Base-by-base conservation (phyloP, 1,139 yeast species). In the Diutina sp. region DNA sequence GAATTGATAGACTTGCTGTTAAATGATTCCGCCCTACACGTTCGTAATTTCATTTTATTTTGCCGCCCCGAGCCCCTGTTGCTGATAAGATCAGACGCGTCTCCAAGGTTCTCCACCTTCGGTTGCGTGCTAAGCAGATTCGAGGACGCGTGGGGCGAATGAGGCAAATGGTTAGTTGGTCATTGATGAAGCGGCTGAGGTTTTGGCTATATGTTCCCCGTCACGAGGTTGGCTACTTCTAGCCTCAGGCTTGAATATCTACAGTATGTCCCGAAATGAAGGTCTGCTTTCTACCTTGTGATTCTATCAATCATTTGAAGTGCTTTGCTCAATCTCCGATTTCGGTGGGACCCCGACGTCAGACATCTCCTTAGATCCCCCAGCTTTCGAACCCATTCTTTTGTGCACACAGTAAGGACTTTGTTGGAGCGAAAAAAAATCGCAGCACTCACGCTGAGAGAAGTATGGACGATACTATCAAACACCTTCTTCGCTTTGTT, bases 401-500 rank as follows among this genome's bases (percentile, higher is more conserved):
- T 21, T 21, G 25, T 21, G 25, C 25, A 3, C 25, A 21, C 25
- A 21, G 25, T 21, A 21, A 21, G 25, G 25, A 21, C 25, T n/a
- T n/a, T 35, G 41, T 35, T 35, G 41, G n/a, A 21, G 25, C 25
- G 25, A 21, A n/a, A 35, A 35, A 35, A 35, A 35, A 35, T n/a
- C 41, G 38, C 41, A 35, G 41, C 41, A 9, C n/a, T 11, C 14
- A 35, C 41, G 41, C 41, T 35, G 41, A 35, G 41, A 35, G 41
- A 35, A 35, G 25, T 18, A 55, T 55, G 56, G 56, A 55, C 46
- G 56, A 55, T 18, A 46, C 14, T 61, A 59, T 11, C 60, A 21
- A 58, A 60, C n/a, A 14, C 28, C 61, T 61, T 46, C 55, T 61
- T 55, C 65, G 82, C 65, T 83, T 86, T 64, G 63, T 61, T 21